These are phyloP conservation scores for Crithidia fasciculata DNA, from an alignment of 208 protist genomes.

Conservation along the genomic window DNA sequence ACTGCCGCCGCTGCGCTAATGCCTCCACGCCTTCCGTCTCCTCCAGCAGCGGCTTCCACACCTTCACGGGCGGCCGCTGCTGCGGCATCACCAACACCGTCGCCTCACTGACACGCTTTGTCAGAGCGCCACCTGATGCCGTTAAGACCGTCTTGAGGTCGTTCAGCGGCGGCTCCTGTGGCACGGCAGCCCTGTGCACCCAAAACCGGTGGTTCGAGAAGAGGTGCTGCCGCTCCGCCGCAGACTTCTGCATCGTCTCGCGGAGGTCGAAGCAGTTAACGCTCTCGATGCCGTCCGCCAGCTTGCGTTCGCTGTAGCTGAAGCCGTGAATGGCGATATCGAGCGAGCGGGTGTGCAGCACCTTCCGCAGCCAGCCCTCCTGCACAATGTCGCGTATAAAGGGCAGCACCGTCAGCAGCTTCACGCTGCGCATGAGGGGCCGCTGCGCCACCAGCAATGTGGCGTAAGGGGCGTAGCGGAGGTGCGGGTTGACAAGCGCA, in stretches of 20 bases:
- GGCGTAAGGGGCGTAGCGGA: slow-evolving; percentile 38
- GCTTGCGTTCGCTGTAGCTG: slow-evolving; percentile 41
- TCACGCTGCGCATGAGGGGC: slow-evolving; percentile 77
- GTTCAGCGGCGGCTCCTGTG: slow-evolving; percentile 74
- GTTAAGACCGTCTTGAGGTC: slow-evolving; percentile 64
- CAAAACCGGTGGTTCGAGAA: slow-evolving; percentile 53
- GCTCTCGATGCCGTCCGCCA: slow-evolving; percentile 55
- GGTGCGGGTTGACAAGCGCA: slow-evolving; percentile 57
- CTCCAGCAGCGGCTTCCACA: slow-evolving; percentile 20
- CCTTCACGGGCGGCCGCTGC: slow-evolving; percentile 26
- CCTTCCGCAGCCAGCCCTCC: slow-evolving; percentile 54
- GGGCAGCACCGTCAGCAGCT: slow-evolving; percentile 73
- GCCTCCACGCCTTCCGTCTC: background rate
- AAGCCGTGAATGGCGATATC: slow-evolving; percentile 15
- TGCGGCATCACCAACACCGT: slow-evolving; percentile 56
- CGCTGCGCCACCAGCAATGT: slow-evolving; percentile 50
- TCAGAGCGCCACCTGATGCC: slow-evolving; percentile 61
- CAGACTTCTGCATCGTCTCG: slow-evolving; percentile 32
- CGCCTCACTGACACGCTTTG: slow-evolving; percentile 26
- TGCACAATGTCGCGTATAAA: slow-evolving; percentile 56
- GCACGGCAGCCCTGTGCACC: slow-evolving; percentile 55
- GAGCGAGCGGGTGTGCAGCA: slow-evolving; percentile 33
- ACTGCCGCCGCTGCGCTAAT: slow-evolving; percentile 14
- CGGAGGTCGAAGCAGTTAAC: slow-evolving; percentile 62
- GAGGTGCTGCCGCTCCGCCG: slow-evolving; percentile 46